phyloP scores from a whole-genome alignment of 1,284 basidiomycete species.

The Tranzscheliella williamsii region DNA sequence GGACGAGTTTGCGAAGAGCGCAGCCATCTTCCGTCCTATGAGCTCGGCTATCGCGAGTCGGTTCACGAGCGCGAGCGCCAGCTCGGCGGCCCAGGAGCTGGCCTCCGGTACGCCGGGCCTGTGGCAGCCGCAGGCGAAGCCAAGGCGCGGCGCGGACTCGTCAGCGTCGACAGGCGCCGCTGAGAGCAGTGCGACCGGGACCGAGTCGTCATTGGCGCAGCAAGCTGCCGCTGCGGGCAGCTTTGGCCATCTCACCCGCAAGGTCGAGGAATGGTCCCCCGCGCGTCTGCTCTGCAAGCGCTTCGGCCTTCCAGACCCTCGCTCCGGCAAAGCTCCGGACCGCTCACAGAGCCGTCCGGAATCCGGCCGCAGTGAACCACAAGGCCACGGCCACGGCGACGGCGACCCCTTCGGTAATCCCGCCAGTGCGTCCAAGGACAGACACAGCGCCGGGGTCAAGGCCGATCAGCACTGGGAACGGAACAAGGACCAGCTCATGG shows the following conservation, averaged over 20 bases:
- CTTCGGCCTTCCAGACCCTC: constrained; percentile 87
- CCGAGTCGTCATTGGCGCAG: constrained; percentile 68
- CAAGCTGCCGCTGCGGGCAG: constrained; percentile 81
- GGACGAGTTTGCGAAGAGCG: constrained; percentile 81
- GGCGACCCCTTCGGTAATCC: constrained; percentile 16
- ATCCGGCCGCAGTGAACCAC: too few relatives aligned
- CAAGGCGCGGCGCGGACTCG: not conserved
- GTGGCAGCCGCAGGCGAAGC: constrained; percentile 64
- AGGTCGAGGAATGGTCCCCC: constrained; percentile 76
- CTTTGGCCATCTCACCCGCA: constrained; percentile 83
- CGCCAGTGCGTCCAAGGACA: too few relatives aligned
- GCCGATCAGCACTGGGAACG: constrained; percentile 33
- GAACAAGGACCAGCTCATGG: constrained; percentile 15
- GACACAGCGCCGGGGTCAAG: constrained; percentile 2
- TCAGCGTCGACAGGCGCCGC: too few relatives aligned
- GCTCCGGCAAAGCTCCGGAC: constrained; percentile 63
- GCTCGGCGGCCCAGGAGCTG: constrained; percentile 56
- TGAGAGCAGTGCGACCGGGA: constrained; percentile 50
- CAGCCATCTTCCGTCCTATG: constrained; percentile 87
- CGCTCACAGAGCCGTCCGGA: constrained; percentile 10
- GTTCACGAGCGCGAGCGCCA: constrained; percentile 73
- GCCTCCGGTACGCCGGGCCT: constrained; percentile 65
- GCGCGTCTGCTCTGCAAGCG: constrained; percentile 83
- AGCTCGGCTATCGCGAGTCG: constrained; percentile 88
- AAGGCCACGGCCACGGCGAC: constrained; percentile 15